Conservation (phyloP, 192 early-diverging fungal species). For the Funneliformis geosporum region DNA sequence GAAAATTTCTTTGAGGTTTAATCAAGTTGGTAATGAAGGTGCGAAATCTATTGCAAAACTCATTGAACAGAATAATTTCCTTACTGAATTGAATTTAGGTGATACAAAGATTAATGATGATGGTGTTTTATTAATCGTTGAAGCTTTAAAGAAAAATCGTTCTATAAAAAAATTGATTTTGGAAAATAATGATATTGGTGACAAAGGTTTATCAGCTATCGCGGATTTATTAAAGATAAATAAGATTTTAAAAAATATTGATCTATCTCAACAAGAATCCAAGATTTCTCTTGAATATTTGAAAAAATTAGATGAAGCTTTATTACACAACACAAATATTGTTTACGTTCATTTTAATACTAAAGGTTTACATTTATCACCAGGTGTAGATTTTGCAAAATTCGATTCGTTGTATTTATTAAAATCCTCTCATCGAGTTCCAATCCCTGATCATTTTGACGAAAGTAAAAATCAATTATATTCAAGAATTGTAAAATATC, state of each 20-base stretch:
- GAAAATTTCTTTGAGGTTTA: not conserved
- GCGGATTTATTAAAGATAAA: not conserved
- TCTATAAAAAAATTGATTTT: not conserved
- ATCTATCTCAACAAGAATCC: not conserved
- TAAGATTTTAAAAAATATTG: not conserved
- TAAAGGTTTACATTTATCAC: not conserved
- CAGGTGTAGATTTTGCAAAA: not conserved
- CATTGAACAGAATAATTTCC: not conserved
- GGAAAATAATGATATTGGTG: not conserved
- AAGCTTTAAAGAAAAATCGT: not conserved
- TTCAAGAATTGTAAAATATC: not conserved
- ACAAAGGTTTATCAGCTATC: not conserved
- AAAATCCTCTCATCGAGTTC: not conserved
- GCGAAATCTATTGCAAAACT: not conserved
- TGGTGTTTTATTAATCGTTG: not conserved
- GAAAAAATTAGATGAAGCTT: not conserved
- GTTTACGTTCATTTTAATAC: not conserved
- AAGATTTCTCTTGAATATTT: not conserved
- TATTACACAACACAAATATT: not conserved
- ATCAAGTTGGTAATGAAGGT: not conserved
- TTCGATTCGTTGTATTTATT: not conserved
- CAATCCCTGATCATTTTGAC: not conserved
- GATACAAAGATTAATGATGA: not conserved
- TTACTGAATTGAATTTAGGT: not conserved
- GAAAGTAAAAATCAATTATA: not conserved